phyloP scores from a whole-genome alignment of 805 yeast genomes.

The Sungouiella thailandica region DNA sequence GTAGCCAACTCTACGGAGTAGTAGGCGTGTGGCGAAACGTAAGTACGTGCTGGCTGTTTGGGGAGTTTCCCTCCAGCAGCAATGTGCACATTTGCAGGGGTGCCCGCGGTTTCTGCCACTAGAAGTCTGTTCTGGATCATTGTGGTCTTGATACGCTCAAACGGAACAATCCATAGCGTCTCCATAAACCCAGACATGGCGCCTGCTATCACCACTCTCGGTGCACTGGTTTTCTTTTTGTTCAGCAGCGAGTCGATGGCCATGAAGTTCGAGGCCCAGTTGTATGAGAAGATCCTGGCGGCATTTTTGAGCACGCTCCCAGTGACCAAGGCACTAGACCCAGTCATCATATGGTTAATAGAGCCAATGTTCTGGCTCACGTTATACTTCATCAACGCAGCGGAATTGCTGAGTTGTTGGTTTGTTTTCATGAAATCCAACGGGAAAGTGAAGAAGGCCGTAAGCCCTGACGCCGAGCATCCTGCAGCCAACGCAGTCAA shows the following conservation, averaged over 20 bases:
- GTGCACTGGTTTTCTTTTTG: slow-evolving; percentile 64
- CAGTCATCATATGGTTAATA: slow-evolving; percentile 40
- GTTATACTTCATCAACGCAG: slow-evolving; percentile 30
- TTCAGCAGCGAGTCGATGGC: slow-evolving; percentile 40
- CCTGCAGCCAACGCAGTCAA: slow-evolving; percentile 59
- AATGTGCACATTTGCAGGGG: slow-evolving; percentile 18
- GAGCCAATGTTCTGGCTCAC: slow-evolving; percentile 30
- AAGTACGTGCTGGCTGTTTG: slow-evolving; percentile 24
- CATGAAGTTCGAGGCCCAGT: slow-evolving; percentile 66
- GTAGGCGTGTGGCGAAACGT: slow-evolving; percentile 40
- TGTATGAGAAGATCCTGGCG: slow-evolving; percentile 69
- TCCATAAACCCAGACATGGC: slow-evolving; percentile 78
- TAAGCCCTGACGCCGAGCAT: slow-evolving; percentile 56
- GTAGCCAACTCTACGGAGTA: slow-evolving; percentile 30
- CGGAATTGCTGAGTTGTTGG: slow-evolving; percentile 50
- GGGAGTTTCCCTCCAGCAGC: slow-evolving; percentile 23
- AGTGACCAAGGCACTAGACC: slow-evolving; percentile 69
- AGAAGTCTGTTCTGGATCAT: slow-evolving; percentile 64
- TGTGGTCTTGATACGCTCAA: slow-evolving; percentile 77
- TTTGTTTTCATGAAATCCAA: slow-evolving; percentile 67
- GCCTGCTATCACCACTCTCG: slow-evolving; percentile 80
- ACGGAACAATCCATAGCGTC: slow-evolving; percentile 80
- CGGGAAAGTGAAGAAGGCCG: slow-evolving; percentile 64
- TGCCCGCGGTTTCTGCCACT: slow-evolving; percentile 17
- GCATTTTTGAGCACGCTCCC: slow-evolving; percentile 74